Evolutionary conservation across 768 basidiomycete genomes (phyloP).

Genomic region (Boletus pseudopeckii): DNA sequence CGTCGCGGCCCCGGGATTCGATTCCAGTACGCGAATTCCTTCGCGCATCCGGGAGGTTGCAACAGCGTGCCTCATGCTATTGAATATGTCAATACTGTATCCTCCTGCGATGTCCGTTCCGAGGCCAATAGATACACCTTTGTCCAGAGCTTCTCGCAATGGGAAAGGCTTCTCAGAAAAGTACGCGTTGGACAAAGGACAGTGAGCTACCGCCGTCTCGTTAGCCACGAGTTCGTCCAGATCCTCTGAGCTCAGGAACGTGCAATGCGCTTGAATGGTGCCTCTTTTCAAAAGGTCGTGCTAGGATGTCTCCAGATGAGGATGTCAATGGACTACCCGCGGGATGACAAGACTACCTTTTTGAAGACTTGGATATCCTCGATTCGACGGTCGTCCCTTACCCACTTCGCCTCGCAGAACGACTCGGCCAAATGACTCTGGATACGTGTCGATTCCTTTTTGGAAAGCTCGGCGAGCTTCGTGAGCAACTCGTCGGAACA

Average conservation of each 20-base stretch:
- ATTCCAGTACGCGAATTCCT: conserved; percentile 37
- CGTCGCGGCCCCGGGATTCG: neutral
- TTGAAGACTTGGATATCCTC: conserved; percentile 79
- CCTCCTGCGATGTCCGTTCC: conserved; percentile 88
- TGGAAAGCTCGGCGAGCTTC: conserved; percentile 57
- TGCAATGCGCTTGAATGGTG: conserved; percentile 87
- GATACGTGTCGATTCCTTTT: conserved; percentile 45
- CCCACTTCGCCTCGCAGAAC: conserved; percentile 71
- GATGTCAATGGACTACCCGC: neutral
- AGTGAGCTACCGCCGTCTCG: conserved; percentile 74
- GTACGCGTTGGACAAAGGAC: conserved; percentile 86
- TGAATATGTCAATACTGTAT: conserved; percentile 76
- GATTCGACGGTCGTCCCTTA: conserved; percentile 52
- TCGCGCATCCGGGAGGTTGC: conserved; percentile 67
- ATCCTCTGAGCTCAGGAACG: conserved; percentile 57
- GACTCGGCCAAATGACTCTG: conserved; percentile 87
- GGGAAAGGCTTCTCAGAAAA: conserved; percentile 73
- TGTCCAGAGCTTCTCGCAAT: conserved; percentile 65
- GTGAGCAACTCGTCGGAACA: conserved; percentile 70
- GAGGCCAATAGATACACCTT: conserved; percentile 67
- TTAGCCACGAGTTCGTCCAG: conserved; percentile 46
- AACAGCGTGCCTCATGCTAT: conserved; percentile 77
- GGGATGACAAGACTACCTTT: conserved; percentile 38
- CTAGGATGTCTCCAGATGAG: conserved; percentile 36
- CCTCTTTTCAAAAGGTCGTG: conserved; percentile 54